A percentile compares a stretch with the other conserved stretches of the same genome.
These are phyloP conservation scores for Neurospora sp. DNA, from an alignment of 495 filamentous ascomycete genomes.

Conservation along the genomic window DNA sequence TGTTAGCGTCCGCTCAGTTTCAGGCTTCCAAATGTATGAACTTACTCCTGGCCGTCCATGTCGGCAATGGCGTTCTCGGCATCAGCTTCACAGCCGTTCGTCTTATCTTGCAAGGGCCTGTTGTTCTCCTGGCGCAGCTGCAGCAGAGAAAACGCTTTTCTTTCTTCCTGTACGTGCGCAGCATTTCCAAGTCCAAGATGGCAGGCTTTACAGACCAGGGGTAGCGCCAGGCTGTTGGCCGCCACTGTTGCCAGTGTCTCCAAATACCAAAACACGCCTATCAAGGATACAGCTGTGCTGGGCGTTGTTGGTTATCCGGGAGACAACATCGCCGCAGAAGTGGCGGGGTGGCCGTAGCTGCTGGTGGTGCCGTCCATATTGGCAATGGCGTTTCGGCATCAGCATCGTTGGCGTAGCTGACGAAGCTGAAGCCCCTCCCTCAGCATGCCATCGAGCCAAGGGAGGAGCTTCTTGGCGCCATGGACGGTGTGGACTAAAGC, in stretches of 20 bases:
- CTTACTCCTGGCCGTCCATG: background rate
- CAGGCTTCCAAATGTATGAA: background rate
- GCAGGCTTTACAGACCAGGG: constrained; percentile 55
- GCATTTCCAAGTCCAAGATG: constrained; percentile 27
- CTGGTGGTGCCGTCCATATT: background rate
- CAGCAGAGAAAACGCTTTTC: constrained; percentile 47
- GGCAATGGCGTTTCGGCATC: background rate
- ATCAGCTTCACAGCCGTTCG: constrained; percentile 48
- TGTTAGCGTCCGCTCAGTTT: background rate
- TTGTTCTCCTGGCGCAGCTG: constrained; percentile 29
- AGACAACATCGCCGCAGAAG: background rate
- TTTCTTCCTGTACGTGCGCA: constrained; percentile 24
- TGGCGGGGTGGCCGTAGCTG: background rate
- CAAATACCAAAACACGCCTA: no score
- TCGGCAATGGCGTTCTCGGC: constrained; percentile 3
- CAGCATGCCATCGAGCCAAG: constrained; percentile 87
- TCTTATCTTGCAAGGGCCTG: background rate
- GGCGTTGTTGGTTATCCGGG: no score
- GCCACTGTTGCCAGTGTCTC: background rate
- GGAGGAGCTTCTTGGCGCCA: constrained; percentile 76
- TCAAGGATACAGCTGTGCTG: no score
- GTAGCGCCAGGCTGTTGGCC: background rate
- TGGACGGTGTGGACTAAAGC: constrained; percentile 38
- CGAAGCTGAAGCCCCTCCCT: background rate
- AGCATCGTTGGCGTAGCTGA: background rate